Percentiles rank a stretch among this genome's conserved stretches.
These are phyloP conservation scores for Pyrenopolyporus hunteri DNA, from an alignment of 495 filamentous ascomycete genomes.

Conservation along the genomic window DNA sequence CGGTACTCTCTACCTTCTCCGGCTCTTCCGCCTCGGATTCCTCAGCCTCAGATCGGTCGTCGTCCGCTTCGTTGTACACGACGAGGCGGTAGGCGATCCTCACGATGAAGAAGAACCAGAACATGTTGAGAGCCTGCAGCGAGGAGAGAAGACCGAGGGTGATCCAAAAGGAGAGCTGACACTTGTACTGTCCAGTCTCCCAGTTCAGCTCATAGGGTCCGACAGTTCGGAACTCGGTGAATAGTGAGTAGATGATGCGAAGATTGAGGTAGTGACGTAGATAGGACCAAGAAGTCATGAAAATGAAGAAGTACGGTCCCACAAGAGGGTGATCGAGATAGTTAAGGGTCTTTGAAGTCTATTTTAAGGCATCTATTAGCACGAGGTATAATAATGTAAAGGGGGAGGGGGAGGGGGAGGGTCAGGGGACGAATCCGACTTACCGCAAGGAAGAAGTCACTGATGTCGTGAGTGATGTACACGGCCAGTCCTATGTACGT, in stretches of 20 bases:
- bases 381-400: background rate
- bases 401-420: too few species aligned
- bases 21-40: constrained; percentile 54
- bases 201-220: constrained; percentile 88
- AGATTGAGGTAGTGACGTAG: constrained; percentile 91
- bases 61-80: constrained; percentile 53
- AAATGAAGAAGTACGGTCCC: constrained; percentile 81
- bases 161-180: constrained; percentile 74
- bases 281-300: constrained; percentile 89
- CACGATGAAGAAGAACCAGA: constrained; percentile 85
- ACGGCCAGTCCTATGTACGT: constrained; percentile 97
- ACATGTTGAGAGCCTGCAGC: constrained; percentile 81
- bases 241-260: constrained; percentile 79
- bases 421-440: constrained; percentile 45
- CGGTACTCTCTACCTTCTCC: constrained; percentile 31
- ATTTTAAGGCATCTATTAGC: constrained; percentile 5
- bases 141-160: constrained; percentile 71
- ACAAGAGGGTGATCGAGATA: constrained; percentile 83
- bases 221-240: constrained; percentile 87
- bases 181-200: constrained; percentile 85
- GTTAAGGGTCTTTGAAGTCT: constrained; percentile 94
- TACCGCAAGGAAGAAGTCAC: constrained; percentile 96
- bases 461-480: constrained; percentile 95
- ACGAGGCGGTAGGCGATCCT: constrained; percentile 69
- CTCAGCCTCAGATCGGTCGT: constrained; percentile 59